A percentile compares a stretch with the other conserved stretches of the same genome.
phyloP scores from a whole-genome alignment of 306 rosid species.

The Fragaria nilgerrensis region DNA sequence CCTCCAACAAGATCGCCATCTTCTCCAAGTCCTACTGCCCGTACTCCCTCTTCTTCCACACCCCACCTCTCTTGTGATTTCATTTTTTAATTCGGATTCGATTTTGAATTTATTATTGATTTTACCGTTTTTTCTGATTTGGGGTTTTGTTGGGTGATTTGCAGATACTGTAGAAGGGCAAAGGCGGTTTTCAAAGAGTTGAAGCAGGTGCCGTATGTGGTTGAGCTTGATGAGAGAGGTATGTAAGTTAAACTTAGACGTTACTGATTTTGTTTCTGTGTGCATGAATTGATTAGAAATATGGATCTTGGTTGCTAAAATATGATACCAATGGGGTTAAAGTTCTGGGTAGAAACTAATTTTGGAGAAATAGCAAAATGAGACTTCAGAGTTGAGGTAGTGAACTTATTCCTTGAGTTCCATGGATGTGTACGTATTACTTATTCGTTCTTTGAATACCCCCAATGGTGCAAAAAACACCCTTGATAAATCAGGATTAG shows the following conservation, averaged over 20 bases:
- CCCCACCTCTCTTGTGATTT: background rate
- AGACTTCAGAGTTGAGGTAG: background rate
- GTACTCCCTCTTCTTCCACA: conserved; percentile 26
- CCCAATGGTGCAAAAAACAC: background rate
- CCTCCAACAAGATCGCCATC: conserved; percentile 74
- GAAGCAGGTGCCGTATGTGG: conserved; percentile 65
- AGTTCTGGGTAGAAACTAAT: background rate
- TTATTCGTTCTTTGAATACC: background rate
- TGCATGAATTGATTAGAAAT: background rate
- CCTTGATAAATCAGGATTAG: background rate
- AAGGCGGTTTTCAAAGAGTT: conserved; percentile 81
- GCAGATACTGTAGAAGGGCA: conserved; percentile 82
- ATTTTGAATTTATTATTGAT: background rate
- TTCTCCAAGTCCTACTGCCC: conserved; percentile 98
- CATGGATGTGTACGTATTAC: background rate
- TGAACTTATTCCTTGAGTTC: background rate
- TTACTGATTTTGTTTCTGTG: background rate
- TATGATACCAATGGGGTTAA: background rate
- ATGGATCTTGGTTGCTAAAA: background rate
- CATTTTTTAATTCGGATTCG: background rate
- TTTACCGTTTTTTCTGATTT: background rate
- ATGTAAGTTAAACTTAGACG: conserved; percentile 14
- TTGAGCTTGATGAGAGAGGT: conserved; percentile 96
- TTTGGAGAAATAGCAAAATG: background rate
- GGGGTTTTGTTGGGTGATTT: conserved; percentile 14